Evolutionary conservation across 2,329 filamentous ascomycete species (phyloP), one percentile per base, ranked within the genome.

Genomic region (Talaromyces sp.): DNA sequence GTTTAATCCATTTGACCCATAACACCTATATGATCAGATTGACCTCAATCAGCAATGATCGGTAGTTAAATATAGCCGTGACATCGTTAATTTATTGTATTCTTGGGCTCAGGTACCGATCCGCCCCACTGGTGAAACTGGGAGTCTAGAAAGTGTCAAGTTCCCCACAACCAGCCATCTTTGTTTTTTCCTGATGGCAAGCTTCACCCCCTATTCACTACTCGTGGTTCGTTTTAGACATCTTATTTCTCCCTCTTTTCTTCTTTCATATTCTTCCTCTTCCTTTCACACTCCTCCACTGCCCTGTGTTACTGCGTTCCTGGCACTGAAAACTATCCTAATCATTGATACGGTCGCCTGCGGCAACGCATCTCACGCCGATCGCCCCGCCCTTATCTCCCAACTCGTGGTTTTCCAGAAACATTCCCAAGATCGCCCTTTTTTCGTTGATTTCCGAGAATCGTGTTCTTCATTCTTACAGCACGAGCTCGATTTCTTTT

Each of bases 91-190:
- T 43, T 27, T 3, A 29, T 3, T 16, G 22, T 32, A 14, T 32
- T n/a, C n/a, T n/a, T n/a, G n/a, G n/a, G n/a, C n/a, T n/a, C n/a
- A n/a, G n/a, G 24, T 27, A 24, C 22, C 24, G 22, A n/a, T 29
- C 5, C n/a, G 40, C 22, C 42, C 42, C 42, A 44, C 42, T 20
- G 32, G 7, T 35, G 33, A 35, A 32, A 32, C 30, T 35, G 2
- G 24, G 24, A 27, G n/a, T 14, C 33, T 14, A 14, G 13, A 6
- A 6, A 35, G 10, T 14, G 33, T 35, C 24, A 14, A 14, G 17
- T 44, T 22, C 36, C 44, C 55, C 54, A 56, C 55, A 44, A 53
- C 50, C 53, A 60, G 51, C 49, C 54, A 46, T 46, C 64, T 55
- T 51, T 58, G 44, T 48, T 56, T 56, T 47, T 51, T 16, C 32